Percentiles rank a stretch among this genome's conserved stretches.
These are phyloP conservation scores for Rhynchospora breviuscula DNA, from an alignment of 176 grass and related monocot genomes.

Conservation along the genomic window DNA sequence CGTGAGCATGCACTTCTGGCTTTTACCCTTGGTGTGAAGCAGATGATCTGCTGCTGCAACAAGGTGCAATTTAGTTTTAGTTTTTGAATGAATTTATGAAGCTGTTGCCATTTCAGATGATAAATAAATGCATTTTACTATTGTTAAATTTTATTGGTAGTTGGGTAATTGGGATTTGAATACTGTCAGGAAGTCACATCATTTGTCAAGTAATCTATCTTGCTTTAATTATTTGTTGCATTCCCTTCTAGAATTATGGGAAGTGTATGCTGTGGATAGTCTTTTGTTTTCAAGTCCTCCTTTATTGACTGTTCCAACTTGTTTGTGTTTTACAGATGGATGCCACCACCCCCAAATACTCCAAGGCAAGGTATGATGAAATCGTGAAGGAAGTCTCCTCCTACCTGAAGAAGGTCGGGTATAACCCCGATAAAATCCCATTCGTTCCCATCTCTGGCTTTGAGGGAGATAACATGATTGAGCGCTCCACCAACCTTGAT, in stretches of 20 bases:
- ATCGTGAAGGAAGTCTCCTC: conserved; percentile 46
- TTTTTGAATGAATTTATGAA: too few species aligned
- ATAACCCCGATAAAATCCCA: conserved; percentile 37
- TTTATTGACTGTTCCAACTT: not conserved
- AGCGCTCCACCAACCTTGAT: conserved; percentile 43
- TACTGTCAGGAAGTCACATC: not conserved
- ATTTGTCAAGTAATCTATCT: not conserved
- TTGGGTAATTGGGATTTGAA: not conserved
- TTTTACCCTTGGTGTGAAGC: conserved; percentile 38
- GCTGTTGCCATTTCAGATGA: not conserved
- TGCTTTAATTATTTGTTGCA: not conserved
- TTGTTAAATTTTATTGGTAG: not conserved
- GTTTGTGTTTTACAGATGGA: conserved; percentile 32
- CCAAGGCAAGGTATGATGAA: conserved; percentile 38
- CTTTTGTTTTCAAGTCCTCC: not conserved
- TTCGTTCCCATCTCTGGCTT: conserved; percentile 42
- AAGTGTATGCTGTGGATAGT: not conserved
- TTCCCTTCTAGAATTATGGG: not conserved
- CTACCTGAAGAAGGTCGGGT: conserved; percentile 42
- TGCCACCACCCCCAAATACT: conserved; percentile 43
- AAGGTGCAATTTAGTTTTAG: conserved; percentile 17
- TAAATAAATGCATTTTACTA: not conserved
- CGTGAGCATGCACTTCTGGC: conserved; percentile 42
- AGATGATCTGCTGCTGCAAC: conserved; percentile 49
- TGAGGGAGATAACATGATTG: conserved; percentile 45